These are phyloP conservation scores for Plectosphaerella plurivora DNA, from an alignment of 2,329 filamentous ascomycete genomes.

Conservation along the genomic window DNA sequence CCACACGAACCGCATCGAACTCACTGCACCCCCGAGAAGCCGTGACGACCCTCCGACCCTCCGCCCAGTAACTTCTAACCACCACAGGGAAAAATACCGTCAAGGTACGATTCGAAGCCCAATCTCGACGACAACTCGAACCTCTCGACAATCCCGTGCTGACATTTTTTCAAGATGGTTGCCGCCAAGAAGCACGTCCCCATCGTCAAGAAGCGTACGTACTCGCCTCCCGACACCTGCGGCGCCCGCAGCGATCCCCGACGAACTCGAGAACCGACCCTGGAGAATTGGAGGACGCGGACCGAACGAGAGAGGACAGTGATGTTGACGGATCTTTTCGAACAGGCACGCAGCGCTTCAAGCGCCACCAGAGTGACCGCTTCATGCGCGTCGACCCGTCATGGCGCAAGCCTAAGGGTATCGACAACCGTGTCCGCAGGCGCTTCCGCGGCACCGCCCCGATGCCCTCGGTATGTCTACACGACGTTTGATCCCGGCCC, in stretches of 20 bases:
- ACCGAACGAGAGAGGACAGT: conserved; percentile 7
- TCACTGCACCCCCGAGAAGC: conserved; percentile 28
- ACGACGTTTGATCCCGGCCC: conserved; percentile 6
- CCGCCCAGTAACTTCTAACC: conserved; percentile 16
- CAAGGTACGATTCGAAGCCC: conserved; percentile 28
- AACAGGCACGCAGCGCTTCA: conserved; percentile 88
- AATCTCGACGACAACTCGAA: conserved; percentile 4
- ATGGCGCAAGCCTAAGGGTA: conserved; percentile 99
- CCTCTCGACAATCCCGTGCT: conserved; percentile 17
- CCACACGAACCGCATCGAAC: conserved; percentile 14
- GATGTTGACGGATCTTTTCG: conserved; percentile 34
- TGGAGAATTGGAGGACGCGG: conserved; percentile 7
- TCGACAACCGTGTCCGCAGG: conserved; percentile 96
- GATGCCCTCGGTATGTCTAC: conserved; percentile 90
- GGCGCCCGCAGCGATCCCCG: conserved; percentile 8
- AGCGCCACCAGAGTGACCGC: conserved; percentile 94
- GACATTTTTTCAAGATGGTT: conserved; percentile 69
- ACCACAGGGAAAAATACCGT: conserved; percentile 32
- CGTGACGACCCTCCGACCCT: not conserved
- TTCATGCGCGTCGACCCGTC: conserved; percentile 86
- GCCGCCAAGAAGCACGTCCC: conserved; percentile 98
- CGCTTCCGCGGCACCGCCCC: conserved; percentile 93
- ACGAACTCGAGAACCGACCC: conserved; percentile 5
- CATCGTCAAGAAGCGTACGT: conserved; percentile 99
- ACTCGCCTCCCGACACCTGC: conserved; percentile 15